Base-by-base conservation (phyloP, 108 stramenopile genomes). In the Seminavis robusta region DNA sequence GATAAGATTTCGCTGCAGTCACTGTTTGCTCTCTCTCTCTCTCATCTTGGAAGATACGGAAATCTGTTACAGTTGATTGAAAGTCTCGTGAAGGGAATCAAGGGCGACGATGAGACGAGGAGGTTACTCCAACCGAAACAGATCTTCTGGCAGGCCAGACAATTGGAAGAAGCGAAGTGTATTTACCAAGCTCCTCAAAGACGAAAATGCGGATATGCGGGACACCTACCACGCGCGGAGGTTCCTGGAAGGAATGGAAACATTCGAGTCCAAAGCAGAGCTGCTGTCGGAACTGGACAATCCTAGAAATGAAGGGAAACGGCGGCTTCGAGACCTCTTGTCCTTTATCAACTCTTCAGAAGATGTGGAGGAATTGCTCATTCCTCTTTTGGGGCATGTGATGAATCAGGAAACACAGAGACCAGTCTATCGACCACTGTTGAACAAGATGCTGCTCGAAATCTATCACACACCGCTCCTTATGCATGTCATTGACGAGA, bases 221-320 rank as follows among this genome's bases (percentile, higher is more conserved):
- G 2, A 4, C 7, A 7, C 42, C 17, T 36, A 43, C 30, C 37
- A 66, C 25, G 69, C 63, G 11, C 4, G 33, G 15, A 26, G 59
- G 9, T 76, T 76, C 44, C 7, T 70, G 24, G 51, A 76, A 38
- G 65, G 63, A 23, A 69, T 77, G 71, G 31, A 42, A 24, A 44
- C 48, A 13, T 73, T 68, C 54, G 60, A 61, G 9, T 73, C 71
- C 11, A 73, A 77, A 45, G 33, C 71, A 30, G 57, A 69, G 26
- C 56, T 77, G 20, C 44, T 77, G 6, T 25, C 24, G n/a, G 24
- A 59, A 9, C 54, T 77, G 36, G 45, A 31, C 23, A 67, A 77
- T 34, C 31, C 43, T 13, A 61, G 67, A 1, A 59, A 73, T 30
- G 38, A 39, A 45, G 76, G 76, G 5, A 25, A n/a, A 21, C 28